Evolutionary conservation across 2,329 filamentous ascomycete species (phyloP), one percentile per base, ranked within the genome.

Genomic region (Aspergillus calidoustus): DNA sequence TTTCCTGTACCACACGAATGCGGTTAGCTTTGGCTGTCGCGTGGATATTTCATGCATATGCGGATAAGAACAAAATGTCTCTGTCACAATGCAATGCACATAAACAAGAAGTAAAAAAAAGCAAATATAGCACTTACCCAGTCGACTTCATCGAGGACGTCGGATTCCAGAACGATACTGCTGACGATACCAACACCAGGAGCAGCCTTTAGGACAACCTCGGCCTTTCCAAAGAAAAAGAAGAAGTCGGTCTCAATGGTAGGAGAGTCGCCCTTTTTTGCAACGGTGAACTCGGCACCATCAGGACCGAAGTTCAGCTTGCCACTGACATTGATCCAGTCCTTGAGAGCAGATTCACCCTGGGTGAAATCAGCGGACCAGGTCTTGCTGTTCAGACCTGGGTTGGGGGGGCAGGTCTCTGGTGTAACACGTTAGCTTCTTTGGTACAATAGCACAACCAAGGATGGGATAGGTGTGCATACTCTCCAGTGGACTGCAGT

Each of bases 151-250:
- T 99, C 95, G 43, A 97, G 86, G 72, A 87, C 87, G 77, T 98
- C 93, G n/a, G 93, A 97, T 79, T 96, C 89, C 64, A 99, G 82
- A 15, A 99, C 93, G 41, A 96, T 84, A 34, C 91, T 94, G 77
- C 92, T 97, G 68, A 99, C 93, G 70, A 99, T 96, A 67, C 95
- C 95, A 25, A 86, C 87, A 3, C 95, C 95, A 0, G 91, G 90
- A 17, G 95, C 92, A 41, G 92, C 88, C 80, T 95, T 93, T 83
- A 97, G 85, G 54, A 87, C 89, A 67, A 97, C 86, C 66, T 95
- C 90, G 73, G 97, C 89, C 65, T 89, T 90, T 69, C 95, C 95
- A 75, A 97, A 99, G 91, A 98, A 97, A 81, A 99, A 96, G 83
- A 97, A 97, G 84, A 96, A 97, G 71, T 93, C 86, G 65, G 92